Conservation (phyloP, 805 yeast genomes). For the Groenewaldozyma salmanticensis region DNA sequence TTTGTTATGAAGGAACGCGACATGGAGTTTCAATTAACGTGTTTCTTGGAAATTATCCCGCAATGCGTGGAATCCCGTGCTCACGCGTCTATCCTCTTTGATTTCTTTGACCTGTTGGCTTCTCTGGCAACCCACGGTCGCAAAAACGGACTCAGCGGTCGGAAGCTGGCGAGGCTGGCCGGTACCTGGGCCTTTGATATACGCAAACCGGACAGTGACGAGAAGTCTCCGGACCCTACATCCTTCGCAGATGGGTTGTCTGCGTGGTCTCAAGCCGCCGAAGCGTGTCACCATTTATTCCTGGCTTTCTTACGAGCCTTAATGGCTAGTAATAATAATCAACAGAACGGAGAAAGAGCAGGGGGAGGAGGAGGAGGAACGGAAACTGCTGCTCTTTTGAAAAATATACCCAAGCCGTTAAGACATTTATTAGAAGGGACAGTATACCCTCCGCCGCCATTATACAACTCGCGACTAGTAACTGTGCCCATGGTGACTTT, state of each 20-base stretch:
- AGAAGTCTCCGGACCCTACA: constrained; percentile 21
- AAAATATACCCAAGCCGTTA: constrained; percentile 4
- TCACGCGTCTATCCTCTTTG: constrained; percentile 83
- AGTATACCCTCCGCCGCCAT: constrained; percentile 58
- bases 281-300: constrained; percentile 75
- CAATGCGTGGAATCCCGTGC: constrained; percentile 72
- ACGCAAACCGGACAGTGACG: constrained; percentile 19
- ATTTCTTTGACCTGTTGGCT: constrained; percentile 72
- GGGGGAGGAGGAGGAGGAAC: too few relatives aligned
- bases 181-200: constrained; percentile 79
- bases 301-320: constrained; percentile 70
- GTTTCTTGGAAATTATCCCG: constrained; percentile 78
- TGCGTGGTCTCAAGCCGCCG: constrained; percentile 72
- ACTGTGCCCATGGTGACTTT: constrained; percentile 56
- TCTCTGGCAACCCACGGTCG: constrained; percentile 71
- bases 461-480: constrained; percentile 33
- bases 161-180: constrained; percentile 71
- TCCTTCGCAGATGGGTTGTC: constrained; percentile 61
- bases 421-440: constrained; percentile 20
- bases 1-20: constrained; percentile 33
- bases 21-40: constrained; percentile 47
- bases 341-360: constrained; percentile 33
- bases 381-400: constrained; percentile 49
- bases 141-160: constrained; percentile 66
- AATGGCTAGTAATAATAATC: constrained; percentile 52